Base-by-base conservation (phyloP, 2,329 filamentous ascomycete species). In the Knufia petricola region DNA sequence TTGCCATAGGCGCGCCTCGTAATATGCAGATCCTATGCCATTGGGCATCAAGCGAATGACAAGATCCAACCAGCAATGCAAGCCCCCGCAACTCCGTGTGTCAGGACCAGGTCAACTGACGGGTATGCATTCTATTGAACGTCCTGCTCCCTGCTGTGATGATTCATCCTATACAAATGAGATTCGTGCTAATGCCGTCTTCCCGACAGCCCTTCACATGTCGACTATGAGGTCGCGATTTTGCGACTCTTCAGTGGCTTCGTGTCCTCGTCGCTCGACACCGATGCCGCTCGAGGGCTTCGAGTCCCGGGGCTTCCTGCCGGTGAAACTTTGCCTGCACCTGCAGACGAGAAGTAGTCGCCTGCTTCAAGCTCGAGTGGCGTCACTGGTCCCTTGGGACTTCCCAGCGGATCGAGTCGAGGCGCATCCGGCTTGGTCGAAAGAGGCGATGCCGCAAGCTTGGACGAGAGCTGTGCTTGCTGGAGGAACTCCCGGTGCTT, bases 401-500 rank as follows among this genome's bases (percentile, higher is more conserved):
- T 72, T 30, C 64, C 63, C 9, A 71, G 60, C 17, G 69, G 69
- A 40, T 69, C 67, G 13, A 72, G 56, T 4, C 68, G 65, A 6
- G 69, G 69, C 13, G 68, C 67, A 9, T 65, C 64, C n/a, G 69
- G 69, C 58, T 64, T 58, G 57, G 59, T 37, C 52, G 59, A 24
- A 50, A 55, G 48, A 41, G 57, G 52, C 39, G 60, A 54, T 50
- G 63, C 52, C 39, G 61, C 44, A 50, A 58, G 53, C 19, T 58
- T 59, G 37, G 63, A 61, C 1, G 64, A 59, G 6, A 65, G 48
- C 21, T 61, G 55, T 13, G 62, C 56, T 10, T 63, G 60, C 10
- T 69, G 65, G 9, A 69, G 57, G 17, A 69, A 57, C n/a, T 71
- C 68, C 4, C 68, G 63, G 49, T 69, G 70, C 46, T 70, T 68